phyloP scores from a whole-genome alignment of 495 filamentous ascomycete genomes.

The Xylaria cubensis region DNA sequence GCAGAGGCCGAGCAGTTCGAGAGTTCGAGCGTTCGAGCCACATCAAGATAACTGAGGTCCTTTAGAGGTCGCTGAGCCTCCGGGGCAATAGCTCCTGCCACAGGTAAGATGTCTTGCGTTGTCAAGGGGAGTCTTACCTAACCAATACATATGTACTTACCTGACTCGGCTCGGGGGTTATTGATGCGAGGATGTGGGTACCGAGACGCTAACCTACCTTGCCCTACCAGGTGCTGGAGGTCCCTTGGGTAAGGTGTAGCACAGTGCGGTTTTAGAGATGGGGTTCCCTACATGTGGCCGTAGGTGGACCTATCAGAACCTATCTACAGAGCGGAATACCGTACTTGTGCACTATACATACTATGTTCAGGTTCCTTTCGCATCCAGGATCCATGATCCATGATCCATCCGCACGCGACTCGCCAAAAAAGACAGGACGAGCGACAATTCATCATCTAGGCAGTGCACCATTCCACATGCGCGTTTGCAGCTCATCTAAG shows the following conservation, averaged over 20 bases:
- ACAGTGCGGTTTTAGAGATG: background rate
- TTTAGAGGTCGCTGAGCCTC: background rate
- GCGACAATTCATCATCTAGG: conserved; percentile 12
- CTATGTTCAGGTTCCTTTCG: background rate
- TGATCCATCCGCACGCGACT: conserved; percentile 1
- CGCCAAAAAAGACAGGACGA: background rate
- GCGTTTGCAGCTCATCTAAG: conserved; percentile 1
- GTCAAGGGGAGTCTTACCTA: too few relatives aligned
- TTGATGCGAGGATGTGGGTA: background rate
- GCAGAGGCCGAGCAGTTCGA: too few relatives aligned
- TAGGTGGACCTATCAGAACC: background rate
- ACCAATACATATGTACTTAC: background rate
- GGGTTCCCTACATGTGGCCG: background rate
- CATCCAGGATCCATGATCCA: background rate
- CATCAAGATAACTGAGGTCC: background rate
- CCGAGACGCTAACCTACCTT: background rate
- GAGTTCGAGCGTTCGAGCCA: background rate
- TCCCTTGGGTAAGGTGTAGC: background rate
- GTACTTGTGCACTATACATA: background rate
- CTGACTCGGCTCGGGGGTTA: background rate
- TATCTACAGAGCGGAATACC: background rate
- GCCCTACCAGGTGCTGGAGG: background rate
- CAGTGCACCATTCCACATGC: conserved; percentile 4
- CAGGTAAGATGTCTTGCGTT: too few relatives aligned
- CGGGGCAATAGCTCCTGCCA: background rate